Evolutionary conservation across 2,329 filamentous ascomycete genomes (phyloP).

Genomic region (Fusarium chuoi): DNA sequence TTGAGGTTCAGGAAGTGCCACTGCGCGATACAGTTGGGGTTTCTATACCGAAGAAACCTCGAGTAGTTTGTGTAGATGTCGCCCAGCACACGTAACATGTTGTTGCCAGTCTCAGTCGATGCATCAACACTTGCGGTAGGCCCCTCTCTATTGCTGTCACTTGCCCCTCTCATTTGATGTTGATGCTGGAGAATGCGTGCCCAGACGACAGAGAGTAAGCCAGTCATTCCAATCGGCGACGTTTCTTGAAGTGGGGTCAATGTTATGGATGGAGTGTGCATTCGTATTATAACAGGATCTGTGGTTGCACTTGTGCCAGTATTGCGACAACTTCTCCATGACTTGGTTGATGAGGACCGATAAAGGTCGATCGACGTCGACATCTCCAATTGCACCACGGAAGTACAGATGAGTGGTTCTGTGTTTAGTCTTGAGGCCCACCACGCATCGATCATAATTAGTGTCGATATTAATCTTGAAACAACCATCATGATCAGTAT

Average conservation of each 20-base stretch:
- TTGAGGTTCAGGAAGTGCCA: constrained; percentile 2
- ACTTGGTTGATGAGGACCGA: not conserved
- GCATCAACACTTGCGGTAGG: not conserved
- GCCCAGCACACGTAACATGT: not conserved
- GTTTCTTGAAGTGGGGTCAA: not conserved
- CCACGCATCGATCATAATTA: constrained; percentile 5
- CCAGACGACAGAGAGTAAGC: constrained; percentile 3
- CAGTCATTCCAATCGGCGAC: not conserved
- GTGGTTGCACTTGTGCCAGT: not conserved
- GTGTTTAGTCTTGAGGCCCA: not conserved
- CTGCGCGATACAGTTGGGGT: constrained; percentile 10
- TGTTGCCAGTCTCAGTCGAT: not conserved
- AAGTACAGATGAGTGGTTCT: not conserved
- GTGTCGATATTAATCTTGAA: not conserved
- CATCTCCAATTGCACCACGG: not conserved
- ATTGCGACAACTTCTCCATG: not conserved
- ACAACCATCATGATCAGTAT: fast-evolving
- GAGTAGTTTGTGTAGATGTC: not conserved
- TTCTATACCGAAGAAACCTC: not conserved
- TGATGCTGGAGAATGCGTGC: not conserved
- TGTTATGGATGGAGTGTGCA: not conserved
- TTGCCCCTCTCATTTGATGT: not conserved
- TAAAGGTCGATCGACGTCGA: not conserved
- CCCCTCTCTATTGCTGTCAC: not conserved
- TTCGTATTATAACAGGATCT: not conserved